Percentiles rank a stretch among this genome's conserved stretches.
Conservation (phyloP, 441 rosid genomes). For the Pelargonium cotyledonis region DNA sequence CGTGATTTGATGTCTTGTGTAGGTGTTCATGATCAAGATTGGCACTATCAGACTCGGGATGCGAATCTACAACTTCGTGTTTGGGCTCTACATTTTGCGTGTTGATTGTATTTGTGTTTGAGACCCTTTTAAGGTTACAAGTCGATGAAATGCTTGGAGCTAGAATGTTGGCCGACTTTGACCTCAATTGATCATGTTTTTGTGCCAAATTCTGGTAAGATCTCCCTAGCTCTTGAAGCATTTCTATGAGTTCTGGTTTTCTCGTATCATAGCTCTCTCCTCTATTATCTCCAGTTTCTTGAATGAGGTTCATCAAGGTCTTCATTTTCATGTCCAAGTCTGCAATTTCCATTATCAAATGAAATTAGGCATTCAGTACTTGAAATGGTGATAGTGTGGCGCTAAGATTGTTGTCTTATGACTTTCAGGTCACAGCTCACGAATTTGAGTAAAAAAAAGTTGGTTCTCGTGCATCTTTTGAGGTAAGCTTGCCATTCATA, state of each 20-base stretch:
- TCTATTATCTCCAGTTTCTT: conserved; percentile 12
- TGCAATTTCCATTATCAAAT: conserved; percentile 17
- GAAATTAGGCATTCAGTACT: neutral
- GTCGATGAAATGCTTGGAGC: neutral
- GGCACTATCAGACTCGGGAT: neutral
- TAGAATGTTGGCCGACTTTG: conserved; percentile 16
- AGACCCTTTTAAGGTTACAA: neutral
- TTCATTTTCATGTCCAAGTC: conserved; percentile 32
- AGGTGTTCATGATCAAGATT: conserved; percentile 6
- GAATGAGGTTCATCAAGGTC: conserved; percentile 24
- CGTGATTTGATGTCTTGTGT: conserved; percentile 13
- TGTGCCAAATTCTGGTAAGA: conserved; percentile 27
- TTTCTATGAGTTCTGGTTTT: conserved; percentile 21
- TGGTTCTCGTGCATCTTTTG: no score
- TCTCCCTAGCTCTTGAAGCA: conserved; percentile 30
- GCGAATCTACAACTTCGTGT: conserved; percentile 9
- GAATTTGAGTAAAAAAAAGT: no score
- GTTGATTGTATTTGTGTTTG: neutral
- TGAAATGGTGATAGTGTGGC: neutral
- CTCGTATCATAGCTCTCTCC: conserved; percentile 10
- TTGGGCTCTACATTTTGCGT: neutral
- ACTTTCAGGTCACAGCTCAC: no score
- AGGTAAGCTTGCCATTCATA: no score
- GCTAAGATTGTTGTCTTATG: no score
- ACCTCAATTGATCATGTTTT: conserved; percentile 28